A percentile compares a stretch with the other conserved stretches of the same genome.
phyloP scores from a whole-genome alignment of 1,284 basidiomycete genomes.

The Trametes polyzona region DNA sequence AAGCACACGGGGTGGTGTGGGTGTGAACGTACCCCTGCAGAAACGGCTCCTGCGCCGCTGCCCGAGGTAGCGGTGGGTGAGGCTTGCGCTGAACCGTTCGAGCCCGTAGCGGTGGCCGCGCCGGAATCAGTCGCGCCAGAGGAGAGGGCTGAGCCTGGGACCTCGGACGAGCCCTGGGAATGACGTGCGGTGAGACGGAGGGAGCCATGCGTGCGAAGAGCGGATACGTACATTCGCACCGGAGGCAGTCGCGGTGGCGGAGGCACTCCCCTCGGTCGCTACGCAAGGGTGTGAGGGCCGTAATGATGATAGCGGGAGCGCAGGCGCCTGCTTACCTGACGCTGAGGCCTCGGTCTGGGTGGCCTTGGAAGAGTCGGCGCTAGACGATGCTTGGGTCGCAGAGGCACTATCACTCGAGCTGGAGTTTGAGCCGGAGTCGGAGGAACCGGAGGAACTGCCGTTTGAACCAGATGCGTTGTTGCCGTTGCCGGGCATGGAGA shows the following conservation, averaged over 20 bases:
- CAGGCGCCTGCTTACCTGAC: neutral
- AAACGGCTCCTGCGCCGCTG: conserved; percentile 10
- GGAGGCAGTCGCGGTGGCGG: conserved; percentile 5
- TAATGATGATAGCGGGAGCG: neutral
- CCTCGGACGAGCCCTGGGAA: conserved; percentile 9
- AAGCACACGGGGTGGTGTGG: neutral
- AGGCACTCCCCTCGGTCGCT: conserved; percentile 11
- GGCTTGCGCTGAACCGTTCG: neutral
- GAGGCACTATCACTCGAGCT: conserved; percentile 21
- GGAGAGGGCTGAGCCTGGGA: conserved; percentile 17
- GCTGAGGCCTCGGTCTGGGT: conserved; percentile 4
- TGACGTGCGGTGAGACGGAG: neutral
- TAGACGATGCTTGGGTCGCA: neutral
- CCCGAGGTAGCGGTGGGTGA: conserved; percentile 5
- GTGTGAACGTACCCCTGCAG: conserved; percentile 13
- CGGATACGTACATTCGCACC: conserved; percentile 7
- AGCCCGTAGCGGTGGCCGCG: conserved; percentile 5
- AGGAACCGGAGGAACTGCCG: conserved; percentile 23
- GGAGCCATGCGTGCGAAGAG: neutral
- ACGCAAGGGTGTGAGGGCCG: neutral
- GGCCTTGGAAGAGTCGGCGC: neutral
- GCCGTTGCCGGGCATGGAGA: conserved; percentile 33
- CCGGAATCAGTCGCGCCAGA: conserved; percentile 15
- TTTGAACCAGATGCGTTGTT: conserved; percentile 20
- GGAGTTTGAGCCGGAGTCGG: conserved; percentile 3